Evolutionary conservation across 768 basidiomycete genomes (phyloP).

Genomic region (Lactifluus piperatus): DNA sequence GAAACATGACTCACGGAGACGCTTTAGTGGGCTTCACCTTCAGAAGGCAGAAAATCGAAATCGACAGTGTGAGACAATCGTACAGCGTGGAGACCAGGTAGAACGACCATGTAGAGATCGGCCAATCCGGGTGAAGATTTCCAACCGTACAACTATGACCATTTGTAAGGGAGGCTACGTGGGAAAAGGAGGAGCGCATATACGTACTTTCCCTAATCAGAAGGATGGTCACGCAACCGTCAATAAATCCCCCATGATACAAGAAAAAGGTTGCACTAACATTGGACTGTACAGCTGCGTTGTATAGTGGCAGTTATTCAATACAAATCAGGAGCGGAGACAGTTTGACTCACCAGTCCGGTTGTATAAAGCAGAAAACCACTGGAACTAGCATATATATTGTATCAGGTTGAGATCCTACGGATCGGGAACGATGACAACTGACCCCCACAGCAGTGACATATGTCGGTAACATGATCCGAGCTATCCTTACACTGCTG

Average conservation of each 20-base stretch:
- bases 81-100: conserved; percentile 51
- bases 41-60: conserved; percentile 47
- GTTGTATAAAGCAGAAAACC: conserved; percentile 44
- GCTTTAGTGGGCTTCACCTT: conserved; percentile 32
- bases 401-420: not conserved
- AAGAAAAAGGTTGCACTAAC: not conserved
- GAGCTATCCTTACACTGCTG: conserved; percentile 35
- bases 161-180: not conserved
- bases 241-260: not conserved
- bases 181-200: not conserved
- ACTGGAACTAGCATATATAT: conserved; percentile 36
- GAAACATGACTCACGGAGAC: conserved; percentile 23
- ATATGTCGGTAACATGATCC: conserved; percentile 34
- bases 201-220: conserved; percentile 30
- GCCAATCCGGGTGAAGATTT: conserved; percentile 16
- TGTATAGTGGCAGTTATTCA: conserved; percentile 10
- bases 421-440: conserved; percentile 21
- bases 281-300: not conserved
- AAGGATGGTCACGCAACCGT: not conserved
- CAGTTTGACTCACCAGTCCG: conserved; percentile 36
- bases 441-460: conserved; percentile 36
- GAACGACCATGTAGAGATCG: conserved; percentile 44
- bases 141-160: conserved; percentile 39
- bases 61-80: conserved; percentile 41
- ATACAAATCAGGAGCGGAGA: not conserved